phyloP scores from a whole-genome alignment of 169 alveolate species.

The Neospora caninum region DNA sequence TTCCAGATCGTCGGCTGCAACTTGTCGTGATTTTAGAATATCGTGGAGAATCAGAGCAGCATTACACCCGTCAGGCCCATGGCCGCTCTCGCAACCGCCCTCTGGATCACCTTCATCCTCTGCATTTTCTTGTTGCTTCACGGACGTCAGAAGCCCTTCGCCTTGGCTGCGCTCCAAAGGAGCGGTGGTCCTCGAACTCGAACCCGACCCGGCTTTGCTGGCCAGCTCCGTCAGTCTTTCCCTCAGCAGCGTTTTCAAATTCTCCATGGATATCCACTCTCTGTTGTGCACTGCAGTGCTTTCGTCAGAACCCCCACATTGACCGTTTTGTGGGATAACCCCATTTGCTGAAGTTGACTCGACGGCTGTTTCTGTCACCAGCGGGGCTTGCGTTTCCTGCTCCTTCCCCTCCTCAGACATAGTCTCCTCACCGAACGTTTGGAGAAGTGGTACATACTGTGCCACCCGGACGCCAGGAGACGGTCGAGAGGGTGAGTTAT shows the following conservation, averaged over 20 bases:
- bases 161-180: too few relatives aligned
- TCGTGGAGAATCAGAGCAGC: conserved; percentile 33
- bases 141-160: too few relatives aligned
- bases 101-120: neutral
- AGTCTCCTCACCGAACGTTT: too few relatives aligned
- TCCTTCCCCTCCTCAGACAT: too few relatives aligned
- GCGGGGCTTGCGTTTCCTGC: too few relatives aligned
- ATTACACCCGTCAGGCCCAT: neutral
- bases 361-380: too few relatives aligned
- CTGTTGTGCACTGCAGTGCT: neutral
- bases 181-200: too few relatives aligned
- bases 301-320: neutral
- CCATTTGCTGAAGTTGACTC: too few relatives aligned
- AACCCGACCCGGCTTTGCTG: neutral
- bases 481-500: neutral
- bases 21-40: neutral
- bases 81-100: neutral
- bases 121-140: neutral
- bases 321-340: too few relatives aligned
- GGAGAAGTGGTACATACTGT: too few relatives aligned
- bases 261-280: conserved; percentile 6
- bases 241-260: neutral
- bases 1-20: conserved; percentile 18
- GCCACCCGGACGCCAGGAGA: too few relatives aligned
- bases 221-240: neutral